Conservation (phyloP, 2,329 filamentous ascomycete genomes). For the Neonectria punicea region DNA sequence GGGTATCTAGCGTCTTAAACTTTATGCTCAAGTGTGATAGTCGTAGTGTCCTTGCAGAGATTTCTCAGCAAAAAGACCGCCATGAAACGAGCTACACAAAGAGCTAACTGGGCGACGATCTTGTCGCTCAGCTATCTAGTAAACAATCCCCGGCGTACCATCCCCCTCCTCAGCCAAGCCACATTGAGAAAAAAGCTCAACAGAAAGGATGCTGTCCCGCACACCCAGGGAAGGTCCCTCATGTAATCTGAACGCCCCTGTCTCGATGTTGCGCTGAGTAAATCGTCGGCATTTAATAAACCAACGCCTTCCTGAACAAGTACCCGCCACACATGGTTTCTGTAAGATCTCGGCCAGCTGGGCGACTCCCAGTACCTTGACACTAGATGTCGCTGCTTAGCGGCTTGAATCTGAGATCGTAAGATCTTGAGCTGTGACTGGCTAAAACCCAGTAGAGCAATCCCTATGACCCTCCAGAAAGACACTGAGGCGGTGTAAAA, state of each 20-base stretch:
- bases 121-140: not conserved
- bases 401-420: conserved; percentile 56
- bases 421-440: conserved; percentile 54
- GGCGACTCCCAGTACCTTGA: conserved; percentile 71
- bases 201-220: conserved; percentile 30
- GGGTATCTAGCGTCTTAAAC: too few relatives aligned
- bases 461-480: conserved; percentile 63
- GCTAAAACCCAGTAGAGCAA: conserved; percentile 51
- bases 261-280: conserved; percentile 52
- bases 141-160: conserved; percentile 8
- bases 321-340: conserved; percentile 68
- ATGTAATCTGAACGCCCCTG: conserved; percentile 31
- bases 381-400: conserved; percentile 63
- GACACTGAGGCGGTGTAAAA: conserved; percentile 73
- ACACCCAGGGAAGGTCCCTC: conserved; percentile 36
- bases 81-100: too few relatives aligned
- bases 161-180: conserved; percentile 29
- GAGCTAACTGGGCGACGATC: too few relatives aligned
- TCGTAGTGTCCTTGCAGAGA: too few relatives aligned
- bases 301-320: conserved; percentile 66
- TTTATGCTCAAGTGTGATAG: too few relatives aligned
- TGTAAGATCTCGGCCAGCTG: conserved; percentile 64
- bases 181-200: conserved; percentile 28
- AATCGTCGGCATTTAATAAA: conserved; percentile 70
- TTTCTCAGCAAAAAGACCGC: too few relatives aligned